phyloP scores from a whole-genome alignment of 1,284 basidiomycete species.

The Ustilago trichophora region DNA sequence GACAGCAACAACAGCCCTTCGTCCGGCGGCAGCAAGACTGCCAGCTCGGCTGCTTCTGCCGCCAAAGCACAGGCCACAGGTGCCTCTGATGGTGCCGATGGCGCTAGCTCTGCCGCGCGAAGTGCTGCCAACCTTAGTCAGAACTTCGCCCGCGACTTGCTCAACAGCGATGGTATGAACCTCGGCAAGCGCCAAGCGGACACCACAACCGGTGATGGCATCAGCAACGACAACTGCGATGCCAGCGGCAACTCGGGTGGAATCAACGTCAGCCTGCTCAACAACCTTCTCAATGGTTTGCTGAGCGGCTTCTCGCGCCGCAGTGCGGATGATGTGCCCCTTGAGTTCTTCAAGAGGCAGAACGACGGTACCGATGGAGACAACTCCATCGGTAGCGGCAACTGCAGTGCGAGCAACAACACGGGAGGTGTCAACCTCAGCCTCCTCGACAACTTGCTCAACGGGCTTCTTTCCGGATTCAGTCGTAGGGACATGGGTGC shows the following conservation, averaged over 20 bases:
- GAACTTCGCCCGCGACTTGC: conserved; percentile 35
- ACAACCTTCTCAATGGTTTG: conserved; percentile 51
- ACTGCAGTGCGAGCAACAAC: conserved; percentile 43
- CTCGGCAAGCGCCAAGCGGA: conserved; percentile 36
- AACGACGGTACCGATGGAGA: conserved; percentile 12
- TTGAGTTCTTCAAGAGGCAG: conserved; percentile 37
- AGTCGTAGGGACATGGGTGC: conserved; percentile 20
- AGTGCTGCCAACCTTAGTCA: conserved; percentile 45
- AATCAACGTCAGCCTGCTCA: conserved; percentile 49
- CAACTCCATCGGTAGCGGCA: conserved; percentile 20
- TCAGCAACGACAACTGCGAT: conserved; percentile 36
- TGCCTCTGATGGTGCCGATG: conserved; percentile 7
- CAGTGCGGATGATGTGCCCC: conserved; percentile 13
- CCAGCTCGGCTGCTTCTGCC: not conserved
- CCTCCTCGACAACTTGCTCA: conserved; percentile 50
- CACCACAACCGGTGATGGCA: conserved; percentile 4
- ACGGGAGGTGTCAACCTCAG: conserved; percentile 46
- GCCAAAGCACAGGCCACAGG: conserved; percentile 8
- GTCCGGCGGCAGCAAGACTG: conserved; percentile 16
- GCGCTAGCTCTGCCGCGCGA: conserved; percentile 22
- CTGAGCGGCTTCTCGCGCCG: conserved; percentile 30
- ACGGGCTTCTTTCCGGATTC: conserved; percentile 40
- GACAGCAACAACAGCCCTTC: not conserved
- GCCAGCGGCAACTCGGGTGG: conserved; percentile 43
- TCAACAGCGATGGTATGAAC: conserved; percentile 46